Evolutionary conservation across 2,329 filamentous ascomycete genomes (phyloP), one percentile per base, ranked within the genome.

Genomic region (Proliferodiscus dingleyae): DNA sequence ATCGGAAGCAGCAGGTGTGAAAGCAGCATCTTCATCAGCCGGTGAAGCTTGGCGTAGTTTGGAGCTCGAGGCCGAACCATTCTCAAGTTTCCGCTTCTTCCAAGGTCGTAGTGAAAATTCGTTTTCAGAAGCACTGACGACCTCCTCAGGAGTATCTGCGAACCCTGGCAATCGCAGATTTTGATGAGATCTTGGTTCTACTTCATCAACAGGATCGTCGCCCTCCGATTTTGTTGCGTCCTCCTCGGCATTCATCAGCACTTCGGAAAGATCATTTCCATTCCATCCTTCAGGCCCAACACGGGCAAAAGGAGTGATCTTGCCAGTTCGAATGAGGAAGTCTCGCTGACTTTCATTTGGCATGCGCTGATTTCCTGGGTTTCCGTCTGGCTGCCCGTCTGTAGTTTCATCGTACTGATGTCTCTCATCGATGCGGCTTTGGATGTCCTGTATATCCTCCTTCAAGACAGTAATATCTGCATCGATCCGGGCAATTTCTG

Each of bases 271-370:
- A 49, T 83, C 83, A 2, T 84, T 18, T 5, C 34, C 34, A 23
- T 19, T 21, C 34, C 34, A 37, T 8, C 34, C 34, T 37, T 37
- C 34, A 9, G 34, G 34, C 13, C 34, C 34, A 22, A 23, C 34
- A 5, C 47, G 51, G 6, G 89, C 87, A 61, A 98, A 98, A 0
- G 93, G 93, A 0, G 93, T 98, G 56, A 98, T 97, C 68, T 97
- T 97, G 50, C 93, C 93, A 0, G 91, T 98, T 22, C 93, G 82
- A 39, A 98, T 93, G 37, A 98, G 77, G 63, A 87, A 98, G 37
- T 95, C 90, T 41, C 90, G 80, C 50, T 88, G 82, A 19, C 79
- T 89, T 69, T 97, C 93, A 49, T 87, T 87, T 1, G 87, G 81
- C 46, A 91, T 68, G 43, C 79, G 80, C 47, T 75, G 74, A 42